Evolutionary conservation across 2,329 filamentous ascomycete genomes (phyloP).

Genomic region (Cladobotryum mycophilum): DNA sequence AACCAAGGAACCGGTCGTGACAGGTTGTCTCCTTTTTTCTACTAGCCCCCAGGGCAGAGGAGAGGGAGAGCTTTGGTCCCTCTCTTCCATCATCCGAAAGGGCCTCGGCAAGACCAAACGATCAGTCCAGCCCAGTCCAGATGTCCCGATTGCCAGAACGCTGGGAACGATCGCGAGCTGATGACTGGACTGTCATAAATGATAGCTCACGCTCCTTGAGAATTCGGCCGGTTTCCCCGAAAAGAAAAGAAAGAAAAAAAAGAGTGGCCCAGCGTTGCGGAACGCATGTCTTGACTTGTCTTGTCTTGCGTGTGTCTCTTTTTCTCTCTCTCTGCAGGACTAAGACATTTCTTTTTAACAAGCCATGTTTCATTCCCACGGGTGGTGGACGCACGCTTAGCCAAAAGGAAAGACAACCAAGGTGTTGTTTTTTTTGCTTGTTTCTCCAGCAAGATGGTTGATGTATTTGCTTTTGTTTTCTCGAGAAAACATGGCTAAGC

Average conservation of each 20-base stretch:
- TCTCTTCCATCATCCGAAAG: slow-evolving; percentile 4
- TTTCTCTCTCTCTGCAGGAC: no score
- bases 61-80: no score
- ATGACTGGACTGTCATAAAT: slow-evolving; percentile 4
- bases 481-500: slow-evolving; percentile 17
- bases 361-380: slow-evolving; percentile 1
- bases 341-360: not conserved
- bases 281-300: not conserved
- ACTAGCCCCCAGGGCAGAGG: no score
- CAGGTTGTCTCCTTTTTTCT: no score
- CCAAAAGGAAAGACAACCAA: not conserved
- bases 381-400: not conserved
- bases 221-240: not conserved
- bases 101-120: not conserved
- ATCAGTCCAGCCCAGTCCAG: not conserved
- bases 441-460: no score
- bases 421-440: not conserved
- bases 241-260: no score
- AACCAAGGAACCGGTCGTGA: no score
- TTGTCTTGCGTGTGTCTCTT: not conserved
- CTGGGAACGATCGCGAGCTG: slow-evolving; percentile 8
- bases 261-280: not conserved
- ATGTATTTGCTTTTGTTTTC: slow-evolving; percentile 14
- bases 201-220: not conserved
- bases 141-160: slow-evolving; percentile 5